phyloP scores from a whole-genome alignment of 2,329 filamentous ascomycete genomes.

The Lasiodiplodia gonubiensis region DNA sequence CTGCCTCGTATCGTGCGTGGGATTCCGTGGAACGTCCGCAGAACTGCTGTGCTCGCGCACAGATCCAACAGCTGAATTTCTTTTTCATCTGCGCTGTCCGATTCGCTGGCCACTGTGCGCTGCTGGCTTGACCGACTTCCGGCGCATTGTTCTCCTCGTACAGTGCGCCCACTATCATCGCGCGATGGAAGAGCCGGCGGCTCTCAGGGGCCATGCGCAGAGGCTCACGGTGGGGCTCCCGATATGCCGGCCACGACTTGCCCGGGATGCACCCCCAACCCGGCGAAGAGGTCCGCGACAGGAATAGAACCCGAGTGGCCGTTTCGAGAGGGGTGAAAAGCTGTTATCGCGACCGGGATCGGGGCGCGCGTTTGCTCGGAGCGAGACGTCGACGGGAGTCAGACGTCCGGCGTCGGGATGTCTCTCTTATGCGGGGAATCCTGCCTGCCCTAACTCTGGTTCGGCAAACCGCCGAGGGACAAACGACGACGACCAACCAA shows the following conservation, averaged over 20 bases:
- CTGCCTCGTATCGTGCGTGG: constrained; percentile 5
- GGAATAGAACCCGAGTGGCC: background rate
- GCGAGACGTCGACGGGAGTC: constrained; percentile 9
- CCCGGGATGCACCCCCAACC: background rate
- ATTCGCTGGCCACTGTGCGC: constrained; percentile 17
- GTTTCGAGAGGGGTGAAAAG: background rate
- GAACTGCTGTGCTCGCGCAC: background rate
- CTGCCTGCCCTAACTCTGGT: constrained; percentile 1
- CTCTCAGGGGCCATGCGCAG: constrained; percentile 15
- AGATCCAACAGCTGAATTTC: constrained; percentile 11
- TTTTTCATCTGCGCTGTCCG: constrained; percentile 2
- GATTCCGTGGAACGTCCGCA: background rate
- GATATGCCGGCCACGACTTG: constrained; percentile 1
- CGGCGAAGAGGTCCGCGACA: background rate
- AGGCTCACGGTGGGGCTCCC: constrained; percentile 3
- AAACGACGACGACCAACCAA: no score
- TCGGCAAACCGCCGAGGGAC: background rate
- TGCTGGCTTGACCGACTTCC: constrained; percentile 6
- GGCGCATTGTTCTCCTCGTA: constrained; percentile 21
- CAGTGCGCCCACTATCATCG: background rate
- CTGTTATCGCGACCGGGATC: background rate
- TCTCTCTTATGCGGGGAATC: constrained; percentile 13
- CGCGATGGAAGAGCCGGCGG: constrained; percentile 8
- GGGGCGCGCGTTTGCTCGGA: background rate
- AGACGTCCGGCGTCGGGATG: background rate